Evolutionary conservation across 1,139 yeast genomes (phyloP).

Genomic region (Wickerhamiella pararugosa): DNA sequence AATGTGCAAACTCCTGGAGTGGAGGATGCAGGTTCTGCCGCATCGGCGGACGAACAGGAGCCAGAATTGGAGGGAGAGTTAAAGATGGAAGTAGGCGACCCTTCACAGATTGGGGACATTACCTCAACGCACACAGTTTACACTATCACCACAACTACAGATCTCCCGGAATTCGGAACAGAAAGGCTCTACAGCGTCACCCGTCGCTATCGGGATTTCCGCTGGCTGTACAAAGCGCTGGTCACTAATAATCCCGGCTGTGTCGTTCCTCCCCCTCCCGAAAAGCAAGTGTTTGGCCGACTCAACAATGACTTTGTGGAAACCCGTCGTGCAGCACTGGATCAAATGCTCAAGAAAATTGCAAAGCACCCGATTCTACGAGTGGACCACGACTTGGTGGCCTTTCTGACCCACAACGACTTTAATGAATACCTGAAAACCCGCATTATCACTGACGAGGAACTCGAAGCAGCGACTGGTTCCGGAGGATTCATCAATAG

Average conservation of each 20-base stretch:
- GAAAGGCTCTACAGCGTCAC: constrained; percentile 32
- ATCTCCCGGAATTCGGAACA: constrained; percentile 11
- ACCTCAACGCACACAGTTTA: constrained; percentile 84
- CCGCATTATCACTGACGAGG: constrained; percentile 16
- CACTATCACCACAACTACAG: constrained; percentile 48
- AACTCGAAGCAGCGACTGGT: constrained; percentile 16
- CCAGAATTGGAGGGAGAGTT: constrained; percentile 20
- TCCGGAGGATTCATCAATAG: constrained; percentile 41
- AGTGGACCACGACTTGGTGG: constrained; percentile 57
- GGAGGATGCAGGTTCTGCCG: neutral
- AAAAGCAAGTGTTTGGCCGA: constrained; percentile 83
- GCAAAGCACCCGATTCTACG: constrained; percentile 41
- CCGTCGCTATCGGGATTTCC: constrained; percentile 69
- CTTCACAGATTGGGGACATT: constrained; percentile 80
- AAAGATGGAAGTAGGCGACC: constrained; percentile 73
- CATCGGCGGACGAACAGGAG: neutral
- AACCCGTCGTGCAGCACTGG: constrained; percentile 71
- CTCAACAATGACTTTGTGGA: constrained; percentile 82
- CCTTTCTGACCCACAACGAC: constrained; percentile 64
- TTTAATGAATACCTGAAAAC: constrained; percentile 38
- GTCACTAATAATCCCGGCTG: constrained; percentile 79
- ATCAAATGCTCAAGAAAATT: constrained; percentile 62
- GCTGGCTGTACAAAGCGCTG: constrained; percentile 80
- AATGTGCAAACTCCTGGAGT: too few relatives aligned
- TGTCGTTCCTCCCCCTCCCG: constrained; percentile 94